phyloP scores from a whole-genome alignment of 1,284 basidiomycete genomes.

The Ustilago nuda region DNA sequence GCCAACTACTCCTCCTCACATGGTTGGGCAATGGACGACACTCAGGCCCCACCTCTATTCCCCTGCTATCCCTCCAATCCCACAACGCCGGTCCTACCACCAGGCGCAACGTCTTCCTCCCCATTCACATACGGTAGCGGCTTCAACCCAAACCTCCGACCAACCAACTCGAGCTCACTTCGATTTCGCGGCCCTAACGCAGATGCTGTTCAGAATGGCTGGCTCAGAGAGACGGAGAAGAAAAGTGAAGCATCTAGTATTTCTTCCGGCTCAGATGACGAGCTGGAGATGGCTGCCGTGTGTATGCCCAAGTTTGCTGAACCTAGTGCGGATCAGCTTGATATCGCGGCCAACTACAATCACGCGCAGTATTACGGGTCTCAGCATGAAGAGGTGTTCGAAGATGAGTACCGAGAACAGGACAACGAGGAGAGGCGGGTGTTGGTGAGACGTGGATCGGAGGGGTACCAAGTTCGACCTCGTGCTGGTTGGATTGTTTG shows the following conservation, averaged over 20 bases:
- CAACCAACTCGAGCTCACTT: slow-evolving; percentile 10
- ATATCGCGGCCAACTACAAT: neutral
- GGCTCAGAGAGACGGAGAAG: neutral
- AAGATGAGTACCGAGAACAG: neutral
- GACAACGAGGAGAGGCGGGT: slow-evolving; percentile 9
- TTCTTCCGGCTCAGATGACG: slow-evolving; percentile 28
- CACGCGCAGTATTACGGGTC: neutral
- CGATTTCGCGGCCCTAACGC: slow-evolving; percentile 1
- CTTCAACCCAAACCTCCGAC: slow-evolving; percentile 49
- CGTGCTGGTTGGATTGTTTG: slow-evolving; percentile 18
- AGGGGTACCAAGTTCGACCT: slow-evolving; percentile 52
- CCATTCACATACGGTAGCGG: slow-evolving; percentile 87
- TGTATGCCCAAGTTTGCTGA: neutral
- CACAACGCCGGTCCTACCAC: neutral
- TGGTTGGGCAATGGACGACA: slow-evolving; percentile 15
- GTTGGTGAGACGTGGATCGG: slow-evolving; percentile 33
- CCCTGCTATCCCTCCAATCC: neutral
- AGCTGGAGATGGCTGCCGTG: neutral
- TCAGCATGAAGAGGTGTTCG: neutral
- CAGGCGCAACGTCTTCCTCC: slow-evolving; percentile 70
- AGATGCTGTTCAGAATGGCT: neutral
- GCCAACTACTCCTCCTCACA: neutral
- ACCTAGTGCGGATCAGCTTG: neutral
- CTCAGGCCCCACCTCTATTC: slow-evolving; percentile 6
- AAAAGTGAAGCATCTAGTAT: slow-evolving; percentile 3